A percentile compares a stretch with the other conserved stretches of the same genome.
These are phyloP conservation scores for Laburnicola sp. DNA, from an alignment of 2,329 filamentous ascomycete species.

Conservation along the genomic window DNA sequence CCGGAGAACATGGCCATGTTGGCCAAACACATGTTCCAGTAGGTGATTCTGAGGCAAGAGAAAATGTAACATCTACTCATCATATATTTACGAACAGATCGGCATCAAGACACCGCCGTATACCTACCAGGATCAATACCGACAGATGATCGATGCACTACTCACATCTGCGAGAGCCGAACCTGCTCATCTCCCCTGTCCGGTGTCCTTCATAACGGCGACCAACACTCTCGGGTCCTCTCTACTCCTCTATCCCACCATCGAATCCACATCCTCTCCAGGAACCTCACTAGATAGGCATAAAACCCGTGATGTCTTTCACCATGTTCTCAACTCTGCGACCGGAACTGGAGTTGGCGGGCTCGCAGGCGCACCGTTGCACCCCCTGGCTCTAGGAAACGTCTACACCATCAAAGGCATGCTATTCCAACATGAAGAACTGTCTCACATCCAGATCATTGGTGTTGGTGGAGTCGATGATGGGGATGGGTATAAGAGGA, in stretches of 20 bases:
- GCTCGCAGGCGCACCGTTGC: constrained; percentile 71
- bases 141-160: constrained; percentile 59
- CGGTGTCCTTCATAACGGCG: constrained; percentile 70
- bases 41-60: neutral
- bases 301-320: constrained; percentile 21
- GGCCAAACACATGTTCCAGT: constrained; percentile 40
- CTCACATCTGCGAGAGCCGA: constrained; percentile 29
- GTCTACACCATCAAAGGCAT: constrained; percentile 67
- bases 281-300: neutral
- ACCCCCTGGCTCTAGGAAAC: constrained; percentile 75
- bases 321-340: constrained; percentile 54
- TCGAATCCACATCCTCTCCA: constrained; percentile 9
- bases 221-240: constrained; percentile 75
- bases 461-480: constrained; percentile 75
- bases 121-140: constrained; percentile 69
- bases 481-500: constrained; percentile 63
- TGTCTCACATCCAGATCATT: constrained; percentile 65
- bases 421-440: constrained; percentile 55
- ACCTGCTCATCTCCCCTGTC: constrained; percentile 31
- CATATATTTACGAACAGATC: constrained; percentile 29
- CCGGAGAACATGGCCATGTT: constrained; percentile 24
- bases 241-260: constrained; percentile 56
- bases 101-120: constrained; percentile 79
- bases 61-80: neutral
- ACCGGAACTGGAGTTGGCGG: constrained; percentile 65